A percentile compares a stretch with the other conserved stretches of the same genome.
Evolutionary conservation across 805 yeast genomes (phyloP).

Genomic region (Myxozyma mucilagina): DNA sequence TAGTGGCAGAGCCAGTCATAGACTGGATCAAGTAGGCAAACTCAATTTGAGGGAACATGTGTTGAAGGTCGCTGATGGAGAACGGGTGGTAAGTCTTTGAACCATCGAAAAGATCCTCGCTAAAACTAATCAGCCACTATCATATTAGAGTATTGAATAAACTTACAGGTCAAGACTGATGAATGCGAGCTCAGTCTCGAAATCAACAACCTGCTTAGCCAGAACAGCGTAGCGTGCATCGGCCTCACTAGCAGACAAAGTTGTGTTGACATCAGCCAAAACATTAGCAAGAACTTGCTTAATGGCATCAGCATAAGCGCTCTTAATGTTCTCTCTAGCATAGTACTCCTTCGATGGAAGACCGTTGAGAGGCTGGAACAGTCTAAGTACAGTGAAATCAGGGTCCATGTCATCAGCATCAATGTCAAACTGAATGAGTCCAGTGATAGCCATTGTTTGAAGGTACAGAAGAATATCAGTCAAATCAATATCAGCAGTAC

Average conservation of each 20-base stretch:
- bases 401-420: slow-evolving; percentile 32
- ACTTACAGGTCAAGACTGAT: slow-evolving; percentile 28
- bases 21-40: slow-evolving; percentile 14
- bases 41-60: slow-evolving; percentile 20
- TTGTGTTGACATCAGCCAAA: slow-evolving; percentile 16
- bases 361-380: slow-evolving; percentile 30
- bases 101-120: slow-evolving; percentile 30
- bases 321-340: slow-evolving; percentile 7
- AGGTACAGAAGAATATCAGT: slow-evolving; percentile 25
- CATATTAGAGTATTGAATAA: neutral
- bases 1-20: slow-evolving; percentile 15
- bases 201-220: slow-evolving; percentile 28
- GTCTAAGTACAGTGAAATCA: slow-evolving; percentile 18
- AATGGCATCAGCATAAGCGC: slow-evolving; percentile 20
- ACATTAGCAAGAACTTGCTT: slow-evolving; percentile 26
- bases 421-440: slow-evolving; percentile 25
- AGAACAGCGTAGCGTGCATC: slow-evolving; percentile 21
- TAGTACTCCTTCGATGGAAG: slow-evolving; percentile 32
- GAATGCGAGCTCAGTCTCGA: slow-evolving; percentile 21
- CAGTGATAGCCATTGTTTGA: slow-evolving; percentile 26
- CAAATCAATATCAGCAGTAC: slow-evolving; percentile 25
- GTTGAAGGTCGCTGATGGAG: slow-evolving; percentile 21
- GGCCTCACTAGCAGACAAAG: slow-evolving; percentile 6
- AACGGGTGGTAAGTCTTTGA: slow-evolving; percentile 28
- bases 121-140: neutral